Evolutionary conservation across 768 basidiomycete genomes (phyloP).

Genomic region (Lactifluus piperatus): DNA sequence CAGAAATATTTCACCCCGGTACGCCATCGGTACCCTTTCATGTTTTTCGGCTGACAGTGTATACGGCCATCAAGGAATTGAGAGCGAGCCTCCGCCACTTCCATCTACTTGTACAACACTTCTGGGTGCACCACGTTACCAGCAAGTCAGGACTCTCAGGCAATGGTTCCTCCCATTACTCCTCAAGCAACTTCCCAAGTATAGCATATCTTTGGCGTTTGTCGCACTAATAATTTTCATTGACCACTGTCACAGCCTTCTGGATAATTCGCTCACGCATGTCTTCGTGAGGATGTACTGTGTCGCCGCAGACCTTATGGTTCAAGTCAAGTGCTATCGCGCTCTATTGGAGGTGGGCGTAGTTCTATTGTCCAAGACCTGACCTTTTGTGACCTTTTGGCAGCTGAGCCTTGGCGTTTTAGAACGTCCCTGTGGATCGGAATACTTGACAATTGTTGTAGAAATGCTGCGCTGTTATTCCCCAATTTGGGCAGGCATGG

Average conservation of each 20-base stretch:
- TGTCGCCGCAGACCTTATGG: constrained; percentile 50
- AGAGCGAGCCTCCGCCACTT: constrained; percentile 7
- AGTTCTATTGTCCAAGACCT: background rate
- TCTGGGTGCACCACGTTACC: constrained; percentile 53
- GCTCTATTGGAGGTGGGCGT: constrained; percentile 56
- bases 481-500: constrained; percentile 73
- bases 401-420: constrained; percentile 37
- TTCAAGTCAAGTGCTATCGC: constrained; percentile 52
- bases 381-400: background rate
- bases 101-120: constrained; percentile 38
- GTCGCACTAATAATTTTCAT: background rate
- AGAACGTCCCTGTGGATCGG: constrained; percentile 40
- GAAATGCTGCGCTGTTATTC: constrained; percentile 64
- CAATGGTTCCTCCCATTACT: constrained; percentile 72
- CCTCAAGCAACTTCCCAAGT: constrained; percentile 46
- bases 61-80: background rate
- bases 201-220: background rate
- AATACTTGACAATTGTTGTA: constrained; percentile 53
- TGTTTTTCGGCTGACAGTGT: background rate
- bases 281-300: constrained; percentile 47
- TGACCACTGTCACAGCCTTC: background rate
- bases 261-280: constrained; percentile 6
- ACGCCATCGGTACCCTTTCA: background rate
- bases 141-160: constrained; percentile 61
- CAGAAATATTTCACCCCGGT: constrained; percentile 45